Evolutionary conservation across 2,329 filamentous ascomycete species (phyloP).

Genomic region (Sporothrix pallida): DNA sequence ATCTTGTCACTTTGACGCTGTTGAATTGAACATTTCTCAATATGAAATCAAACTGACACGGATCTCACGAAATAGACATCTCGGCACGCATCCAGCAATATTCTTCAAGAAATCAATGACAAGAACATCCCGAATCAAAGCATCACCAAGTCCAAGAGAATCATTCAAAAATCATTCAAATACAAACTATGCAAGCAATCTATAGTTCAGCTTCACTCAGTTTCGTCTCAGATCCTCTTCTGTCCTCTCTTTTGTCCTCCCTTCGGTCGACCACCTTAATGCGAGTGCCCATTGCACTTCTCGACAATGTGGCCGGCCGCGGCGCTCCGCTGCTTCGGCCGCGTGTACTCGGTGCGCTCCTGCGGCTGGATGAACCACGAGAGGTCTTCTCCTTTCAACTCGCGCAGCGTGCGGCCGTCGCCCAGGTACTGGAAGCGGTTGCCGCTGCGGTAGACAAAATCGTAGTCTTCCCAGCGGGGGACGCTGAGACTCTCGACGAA

Average conservation of each 20-base stretch:
- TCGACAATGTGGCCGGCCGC: background rate
- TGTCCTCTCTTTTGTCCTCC: background rate
- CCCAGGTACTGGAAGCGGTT: constrained; percentile 21
- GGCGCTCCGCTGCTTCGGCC: constrained; percentile 1
- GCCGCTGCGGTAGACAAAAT: background rate
- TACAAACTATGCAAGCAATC: background rate
- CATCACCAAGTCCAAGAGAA: background rate
- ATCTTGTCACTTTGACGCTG: too few relatives aligned
- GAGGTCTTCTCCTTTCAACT: background rate
- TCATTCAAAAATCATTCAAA: background rate
- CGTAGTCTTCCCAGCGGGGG: constrained; percentile 7
- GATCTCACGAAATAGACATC: too few relatives aligned
- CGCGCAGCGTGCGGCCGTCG: background rate
- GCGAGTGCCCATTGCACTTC: constrained; percentile 3
- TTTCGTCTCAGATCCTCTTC: too few relatives aligned
- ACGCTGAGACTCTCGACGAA: background rate
- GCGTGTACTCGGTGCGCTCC: constrained; percentile 6
- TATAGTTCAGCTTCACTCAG: background rate
- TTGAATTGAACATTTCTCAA: too few relatives aligned
- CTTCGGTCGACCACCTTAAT: too few relatives aligned
- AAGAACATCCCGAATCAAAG: too few relatives aligned
- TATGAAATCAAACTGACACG: too few relatives aligned
- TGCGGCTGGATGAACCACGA: constrained; percentile 13
- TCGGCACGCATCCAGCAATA: too few relatives aligned
- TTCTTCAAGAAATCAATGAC: too few relatives aligned